These are phyloP conservation scores for Tetragonia tetragonoides DNA, from an alignment of 148 eudicot genomes.

Conservation along the genomic window DNA sequence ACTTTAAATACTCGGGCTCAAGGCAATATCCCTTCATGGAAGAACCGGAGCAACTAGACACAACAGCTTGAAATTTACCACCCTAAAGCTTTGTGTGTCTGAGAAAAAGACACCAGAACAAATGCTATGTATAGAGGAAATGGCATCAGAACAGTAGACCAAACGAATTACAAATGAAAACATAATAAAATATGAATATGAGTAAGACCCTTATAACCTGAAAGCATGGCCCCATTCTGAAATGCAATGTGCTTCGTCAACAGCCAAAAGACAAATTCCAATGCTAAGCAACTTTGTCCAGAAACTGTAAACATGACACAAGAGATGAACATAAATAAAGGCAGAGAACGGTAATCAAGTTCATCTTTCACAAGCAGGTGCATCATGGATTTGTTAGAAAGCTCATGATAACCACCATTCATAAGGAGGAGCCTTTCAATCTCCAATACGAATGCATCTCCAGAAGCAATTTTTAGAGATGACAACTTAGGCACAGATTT, in stretches of 20 bases:
- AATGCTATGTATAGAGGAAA: background rate
- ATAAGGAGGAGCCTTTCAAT: background rate
- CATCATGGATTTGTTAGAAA: background rate
- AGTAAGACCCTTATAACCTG: constrained; percentile 35
- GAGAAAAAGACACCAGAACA: background rate
- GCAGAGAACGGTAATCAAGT: background rate
- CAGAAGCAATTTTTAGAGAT: background rate
- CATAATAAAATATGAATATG: background rate
- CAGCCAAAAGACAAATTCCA: constrained; percentile 77
- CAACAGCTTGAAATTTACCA: background rate
- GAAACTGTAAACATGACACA: constrained; percentile 53
- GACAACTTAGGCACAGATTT: background rate
- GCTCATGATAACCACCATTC: background rate
- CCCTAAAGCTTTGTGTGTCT: background rate
- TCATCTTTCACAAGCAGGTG: background rate
- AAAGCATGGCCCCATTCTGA: constrained; percentile 94
- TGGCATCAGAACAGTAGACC: background rate
- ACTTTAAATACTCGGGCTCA: background rate
- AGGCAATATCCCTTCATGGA: background rate
- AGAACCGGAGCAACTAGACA: background rate
- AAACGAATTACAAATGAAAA: background rate
- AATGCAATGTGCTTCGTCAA: constrained; percentile 93
- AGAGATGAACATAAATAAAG: constrained; percentile 12
- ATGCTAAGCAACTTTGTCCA: constrained; percentile 59
- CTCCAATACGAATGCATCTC: background rate